Evolutionary conservation across 306 rosid species (phyloP), one percentile per base, ranked within the genome.

Genomic region (Trifolium subterraneum): DNA sequence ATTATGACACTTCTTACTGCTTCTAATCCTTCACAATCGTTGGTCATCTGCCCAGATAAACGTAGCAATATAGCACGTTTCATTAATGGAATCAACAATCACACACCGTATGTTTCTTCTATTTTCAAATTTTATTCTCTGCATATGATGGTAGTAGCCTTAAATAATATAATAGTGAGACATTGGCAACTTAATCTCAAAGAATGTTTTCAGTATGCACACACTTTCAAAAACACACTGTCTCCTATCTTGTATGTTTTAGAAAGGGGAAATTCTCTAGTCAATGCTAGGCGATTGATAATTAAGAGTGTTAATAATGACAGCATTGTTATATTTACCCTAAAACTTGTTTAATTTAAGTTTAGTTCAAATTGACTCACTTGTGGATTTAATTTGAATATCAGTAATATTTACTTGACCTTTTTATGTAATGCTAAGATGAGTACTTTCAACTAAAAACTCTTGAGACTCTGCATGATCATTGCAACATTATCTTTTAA

Each of bases 1-100:
- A 95, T 92, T 68, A 95, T 95, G 99, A 95, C 98, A 27, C 84
- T 95, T 81, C 88, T 95, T 55, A 86, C 86, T 68, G 90, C 99
- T 27, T 70, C 91, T 18, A 73, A 81, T 68, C 87, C 97, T 74
- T 90, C 90, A 64, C 60, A 73, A 72, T 88, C 86, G 69, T 93
- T 95, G 38, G 97, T 95, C 75, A 81, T 95, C 77, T 95, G 96
- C 85, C 99, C 99, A 5, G 96, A 95, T 80, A 90, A 78, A 84
- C 86, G 80, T 5, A 82, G 96, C 77, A 95, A 95, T 85, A 92
- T 88, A 70, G 99, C 99, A 2, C 96, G 99, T 59, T 95, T 88
- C 79, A 86, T 95, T 29, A 95, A 88, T 51, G 99, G 99, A 84
- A 95, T 92, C 72, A 95, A 95, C 77, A 92, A 95, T 71, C 97